Evolutionary conservation across 768 basidiomycete species (phyloP).

Genomic region (Terana coerulea): DNA sequence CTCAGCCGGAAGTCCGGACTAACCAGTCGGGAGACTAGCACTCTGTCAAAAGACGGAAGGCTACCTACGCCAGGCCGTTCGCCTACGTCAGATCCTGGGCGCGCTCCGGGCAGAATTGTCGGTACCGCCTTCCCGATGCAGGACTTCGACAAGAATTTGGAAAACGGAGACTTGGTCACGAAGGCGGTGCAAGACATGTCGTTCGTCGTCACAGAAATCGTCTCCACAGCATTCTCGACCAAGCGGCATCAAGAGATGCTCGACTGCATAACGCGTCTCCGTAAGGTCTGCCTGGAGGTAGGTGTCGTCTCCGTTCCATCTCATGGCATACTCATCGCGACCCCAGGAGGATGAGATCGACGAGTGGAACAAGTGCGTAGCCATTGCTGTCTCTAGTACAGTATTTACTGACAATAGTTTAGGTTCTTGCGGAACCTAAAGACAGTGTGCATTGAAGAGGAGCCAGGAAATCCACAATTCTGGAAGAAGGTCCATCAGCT

Average conservation of each 20-base stretch:
- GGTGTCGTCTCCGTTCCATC: conserved; percentile 13
- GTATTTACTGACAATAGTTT: conserved; percentile 2
- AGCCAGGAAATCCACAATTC: conserved; percentile 63
- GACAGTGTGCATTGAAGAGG: conserved; percentile 42
- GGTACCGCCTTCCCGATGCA: conserved; percentile 67
- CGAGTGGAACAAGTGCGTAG: conserved; percentile 69
- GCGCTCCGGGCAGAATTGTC: conserved; percentile 70
- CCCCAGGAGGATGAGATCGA: conserved; percentile 77
- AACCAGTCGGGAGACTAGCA: conserved; percentile 2
- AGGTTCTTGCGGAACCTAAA: conserved; percentile 66
- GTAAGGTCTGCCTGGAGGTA: conserved; percentile 64
- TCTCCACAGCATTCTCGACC: conserved; percentile 65
- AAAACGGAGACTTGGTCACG: conserved; percentile 72
- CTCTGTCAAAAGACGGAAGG: conserved; percentile 17
- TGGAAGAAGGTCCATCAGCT: conserved; percentile 49
- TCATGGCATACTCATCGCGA: background rate
- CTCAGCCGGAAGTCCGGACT: conserved; percentile 16
- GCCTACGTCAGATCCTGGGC: conserved; percentile 40
- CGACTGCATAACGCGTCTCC: conserved; percentile 65
- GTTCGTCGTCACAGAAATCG: conserved; percentile 65
- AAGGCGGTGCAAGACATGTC: conserved; percentile 84
- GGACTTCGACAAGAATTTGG: conserved; percentile 73
- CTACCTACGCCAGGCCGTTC: conserved; percentile 11
- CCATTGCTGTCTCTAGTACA: background rate
- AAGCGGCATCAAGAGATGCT: conserved; percentile 67